Evolutionary conservation across 2,329 filamentous ascomycete genomes (phyloP).

Genomic region (Epichloe uncinata): DNA sequence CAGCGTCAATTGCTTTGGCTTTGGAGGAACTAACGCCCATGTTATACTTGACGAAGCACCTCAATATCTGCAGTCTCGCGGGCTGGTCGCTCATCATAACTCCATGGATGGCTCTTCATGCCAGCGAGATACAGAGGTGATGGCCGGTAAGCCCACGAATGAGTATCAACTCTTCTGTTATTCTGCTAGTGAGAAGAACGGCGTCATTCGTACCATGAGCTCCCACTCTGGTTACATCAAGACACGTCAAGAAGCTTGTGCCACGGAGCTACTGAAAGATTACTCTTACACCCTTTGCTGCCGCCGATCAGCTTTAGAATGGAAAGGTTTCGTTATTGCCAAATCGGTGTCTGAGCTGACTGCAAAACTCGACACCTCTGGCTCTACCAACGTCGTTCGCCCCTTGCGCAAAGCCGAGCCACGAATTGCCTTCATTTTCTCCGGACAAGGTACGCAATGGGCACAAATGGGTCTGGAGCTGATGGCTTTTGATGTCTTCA

Average conservation of each 20-base stretch:
- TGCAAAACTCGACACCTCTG: constrained; percentile 12
- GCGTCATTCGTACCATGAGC: constrained; percentile 22
- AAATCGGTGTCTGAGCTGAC: constrained; percentile 20
- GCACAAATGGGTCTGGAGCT: constrained; percentile 29
- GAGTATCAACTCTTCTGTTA: constrained; percentile 27
- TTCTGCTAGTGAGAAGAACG: constrained; percentile 30
- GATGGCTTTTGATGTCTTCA: constrained; percentile 28
- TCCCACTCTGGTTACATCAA: constrained; percentile 22
- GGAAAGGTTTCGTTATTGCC: constrained; percentile 27
- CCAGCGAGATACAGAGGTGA: background rate
- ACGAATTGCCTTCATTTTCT: constrained; percentile 28
- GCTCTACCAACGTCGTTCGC: constrained; percentile 11
- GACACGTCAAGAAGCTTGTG: constrained; percentile 1
- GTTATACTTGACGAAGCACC: constrained; percentile 36
- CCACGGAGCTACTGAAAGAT: constrained; percentile 18
- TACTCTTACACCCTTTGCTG: constrained; percentile 33
- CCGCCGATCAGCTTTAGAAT: constrained; percentile 31
- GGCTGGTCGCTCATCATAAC: constrained; percentile 23
- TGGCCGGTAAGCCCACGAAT: background rate
- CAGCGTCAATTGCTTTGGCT: constrained; percentile 45
- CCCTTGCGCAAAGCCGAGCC: constrained; percentile 14
- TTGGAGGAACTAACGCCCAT: constrained; percentile 44
- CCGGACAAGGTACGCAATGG: constrained; percentile 31
- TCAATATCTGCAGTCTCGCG: constrained; percentile 23
- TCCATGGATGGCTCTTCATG: constrained; percentile 7